A percentile compares a stretch with the other conserved stretches of the same genome.
These are phyloP conservation scores for Neopestalotiopsis rosae DNA, from an alignment of 2,329 filamentous ascomycete genomes.

Conservation along the genomic window DNA sequence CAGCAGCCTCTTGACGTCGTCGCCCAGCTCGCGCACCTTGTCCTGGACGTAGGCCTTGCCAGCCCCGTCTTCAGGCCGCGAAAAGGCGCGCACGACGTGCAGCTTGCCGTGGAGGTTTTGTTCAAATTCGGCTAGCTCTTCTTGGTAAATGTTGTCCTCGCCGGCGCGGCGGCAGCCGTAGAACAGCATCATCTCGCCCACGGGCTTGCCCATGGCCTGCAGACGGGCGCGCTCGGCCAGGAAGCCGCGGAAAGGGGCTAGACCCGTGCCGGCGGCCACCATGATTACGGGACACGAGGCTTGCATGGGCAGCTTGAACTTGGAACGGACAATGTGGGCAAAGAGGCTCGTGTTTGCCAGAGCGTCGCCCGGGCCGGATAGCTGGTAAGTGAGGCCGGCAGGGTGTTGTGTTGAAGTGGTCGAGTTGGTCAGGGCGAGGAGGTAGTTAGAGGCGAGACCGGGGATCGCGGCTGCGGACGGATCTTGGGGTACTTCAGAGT, in stretches of 20 bases:
- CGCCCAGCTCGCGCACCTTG: constrained; percentile 3
- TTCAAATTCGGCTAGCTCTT: constrained; percentile 25
- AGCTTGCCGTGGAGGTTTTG: background rate
- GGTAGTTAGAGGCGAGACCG: constrained; percentile 13
- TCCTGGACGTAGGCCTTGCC: constrained; percentile 10
- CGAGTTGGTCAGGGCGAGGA: constrained; percentile 6
- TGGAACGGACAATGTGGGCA: constrained; percentile 40
- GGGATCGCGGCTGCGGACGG: constrained; percentile 12
- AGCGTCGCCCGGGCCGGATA: background rate
- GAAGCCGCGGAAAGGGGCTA: constrained; percentile 48
- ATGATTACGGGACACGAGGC: constrained; percentile 53
- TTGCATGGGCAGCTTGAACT: constrained; percentile 49
- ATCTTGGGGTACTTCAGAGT: constrained; percentile 26
- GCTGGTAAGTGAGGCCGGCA: constrained; percentile 7
- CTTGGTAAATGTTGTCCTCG: constrained; percentile 39
- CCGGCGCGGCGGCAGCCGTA: constrained; percentile 44
- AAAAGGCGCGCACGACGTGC: constrained; percentile 15
- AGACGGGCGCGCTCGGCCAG: constrained; percentile 43
- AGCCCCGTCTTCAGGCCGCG: background rate
- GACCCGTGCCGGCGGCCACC: constrained; percentile 55
- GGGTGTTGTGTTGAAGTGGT: background rate
- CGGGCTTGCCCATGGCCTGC: constrained; percentile 37
- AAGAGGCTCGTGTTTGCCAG: background rate
- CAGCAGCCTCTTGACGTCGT: background rate
- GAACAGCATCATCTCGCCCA: constrained; percentile 46